Percentiles rank a stretch among this genome's conserved stretches.
Evolutionary conservation across 164 flowering plant species (phyloP).

Genomic region (Sedum album): DNA sequence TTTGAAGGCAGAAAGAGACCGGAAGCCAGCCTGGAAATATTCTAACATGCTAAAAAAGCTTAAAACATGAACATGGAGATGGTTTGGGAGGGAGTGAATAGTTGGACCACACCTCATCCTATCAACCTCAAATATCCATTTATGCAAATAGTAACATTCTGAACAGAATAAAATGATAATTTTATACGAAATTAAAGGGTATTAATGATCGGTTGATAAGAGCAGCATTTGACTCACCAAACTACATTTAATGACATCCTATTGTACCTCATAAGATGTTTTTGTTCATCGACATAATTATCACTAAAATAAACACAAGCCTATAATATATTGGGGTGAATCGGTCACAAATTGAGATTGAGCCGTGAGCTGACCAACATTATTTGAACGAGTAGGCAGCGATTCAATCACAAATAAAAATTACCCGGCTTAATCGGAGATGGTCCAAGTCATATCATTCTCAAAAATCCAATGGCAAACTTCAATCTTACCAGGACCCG

Average conservation of each 20-base stretch:
- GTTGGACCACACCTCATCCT: neutral
- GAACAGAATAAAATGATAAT: neutral
- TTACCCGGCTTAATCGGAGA: constrained; percentile 29
- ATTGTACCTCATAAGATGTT: neutral
- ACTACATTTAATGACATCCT: neutral
- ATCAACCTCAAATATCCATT: neutral
- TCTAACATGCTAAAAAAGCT: neutral
- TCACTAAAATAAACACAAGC: neutral
- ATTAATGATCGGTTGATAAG: neutral
- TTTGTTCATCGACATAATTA: neutral
- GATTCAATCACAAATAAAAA: neutral
- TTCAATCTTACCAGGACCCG: constrained; percentile 60
- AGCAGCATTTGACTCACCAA: neutral
- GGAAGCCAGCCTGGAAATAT: neutral
- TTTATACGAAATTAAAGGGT: neutral
- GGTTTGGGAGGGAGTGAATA: neutral
- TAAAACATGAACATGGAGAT: neutral
- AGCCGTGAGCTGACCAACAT: neutral
- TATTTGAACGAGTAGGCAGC: neutral
- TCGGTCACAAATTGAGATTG: neutral
- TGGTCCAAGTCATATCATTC: constrained; percentile 61
- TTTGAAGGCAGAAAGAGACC: neutral
- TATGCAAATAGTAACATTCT: neutral
- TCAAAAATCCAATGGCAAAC: constrained; percentile 81
- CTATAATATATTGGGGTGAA: neutral